These are phyloP conservation scores for Tolypocladium endophyticum DNA, from an alignment of 2,329 filamentous ascomycete genomes.

Conservation along the genomic window DNA sequence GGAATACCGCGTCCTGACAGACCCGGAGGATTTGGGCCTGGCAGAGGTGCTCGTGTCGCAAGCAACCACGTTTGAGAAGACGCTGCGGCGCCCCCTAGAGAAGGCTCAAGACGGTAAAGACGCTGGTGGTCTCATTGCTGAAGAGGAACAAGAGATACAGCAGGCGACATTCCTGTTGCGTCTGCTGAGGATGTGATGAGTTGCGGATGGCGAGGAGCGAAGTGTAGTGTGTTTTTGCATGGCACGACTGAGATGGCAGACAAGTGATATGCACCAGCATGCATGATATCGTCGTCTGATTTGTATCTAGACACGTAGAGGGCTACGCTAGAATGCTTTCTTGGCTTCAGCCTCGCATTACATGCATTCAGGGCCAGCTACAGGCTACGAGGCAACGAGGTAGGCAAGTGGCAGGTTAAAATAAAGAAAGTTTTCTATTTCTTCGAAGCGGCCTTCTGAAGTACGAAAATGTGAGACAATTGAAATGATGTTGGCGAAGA, in stretches of 20 bases:
- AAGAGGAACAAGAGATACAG: constrained; percentile 80
- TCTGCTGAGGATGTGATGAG: constrained; percentile 56
- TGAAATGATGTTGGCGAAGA: background rate
- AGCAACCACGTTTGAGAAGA: constrained; percentile 60
- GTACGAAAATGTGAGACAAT: background rate
- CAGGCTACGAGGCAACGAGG: background rate
- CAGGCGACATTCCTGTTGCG: constrained; percentile 72
- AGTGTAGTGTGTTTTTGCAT: background rate
- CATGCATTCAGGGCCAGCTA: background rate
- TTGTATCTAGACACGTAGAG: background rate
- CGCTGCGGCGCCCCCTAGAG: constrained; percentile 65
- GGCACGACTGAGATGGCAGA: background rate
- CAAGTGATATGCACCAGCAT: background rate
- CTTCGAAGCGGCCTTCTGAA: constrained; percentile 15
- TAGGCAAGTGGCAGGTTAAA: background rate
- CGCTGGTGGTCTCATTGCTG: constrained; percentile 46
- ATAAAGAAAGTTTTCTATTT: constrained; percentile 5
- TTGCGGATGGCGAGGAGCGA: background rate
- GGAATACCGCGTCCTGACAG: constrained; percentile 74
- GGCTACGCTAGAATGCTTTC: background rate
- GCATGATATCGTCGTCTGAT: background rate
- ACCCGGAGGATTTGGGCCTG: constrained; percentile 68
- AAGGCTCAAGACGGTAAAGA: constrained; percentile 14
- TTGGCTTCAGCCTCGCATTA: background rate
- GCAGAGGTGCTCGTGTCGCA: constrained; percentile 61